Percentiles rank a stretch among this genome's conserved stretches.
Evolutionary conservation across 192 early-diverging fungal genomes (phyloP).

Genomic region (Anaeromyces robustus): DNA sequence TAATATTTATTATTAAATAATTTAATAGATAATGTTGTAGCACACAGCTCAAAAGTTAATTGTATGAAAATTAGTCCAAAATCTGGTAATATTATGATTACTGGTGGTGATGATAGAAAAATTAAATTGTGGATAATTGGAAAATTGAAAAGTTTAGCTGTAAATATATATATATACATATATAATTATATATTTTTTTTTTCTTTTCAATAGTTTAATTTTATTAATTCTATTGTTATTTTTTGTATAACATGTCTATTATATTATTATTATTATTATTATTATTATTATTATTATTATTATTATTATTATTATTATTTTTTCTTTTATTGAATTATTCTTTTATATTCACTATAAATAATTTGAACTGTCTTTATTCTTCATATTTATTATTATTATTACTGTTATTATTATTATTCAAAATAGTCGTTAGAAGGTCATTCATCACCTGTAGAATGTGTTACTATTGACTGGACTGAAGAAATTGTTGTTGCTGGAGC

Average conservation of each 20-base stretch:
- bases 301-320: no score
- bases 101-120: conserved; percentile 35
- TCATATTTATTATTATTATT: no score
- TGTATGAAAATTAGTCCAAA: conserved; percentile 36
- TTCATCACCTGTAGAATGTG: conserved; percentile 21
- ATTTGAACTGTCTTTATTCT: no score
- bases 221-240: no score
- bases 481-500: conserved; percentile 39
- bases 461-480: conserved; percentile 41
- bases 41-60: conserved; percentile 21
- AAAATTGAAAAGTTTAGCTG: conserved; percentile 8
- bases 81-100: conserved; percentile 31
- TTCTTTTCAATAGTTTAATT: background rate
- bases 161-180: background rate
- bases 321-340: no score
- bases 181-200: background rate
- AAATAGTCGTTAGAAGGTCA: conserved; percentile 26
- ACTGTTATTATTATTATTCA: no score
- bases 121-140: conserved; percentile 44
- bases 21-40: conserved; percentile 9
- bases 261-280: no score
- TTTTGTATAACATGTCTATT: no score
- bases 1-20: no score
- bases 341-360: no score
- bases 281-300: no score